phyloP scores from a whole-genome alignment of 2,329 filamentous ascomycete species.

The Xylariomycetidae sp. region DNA sequence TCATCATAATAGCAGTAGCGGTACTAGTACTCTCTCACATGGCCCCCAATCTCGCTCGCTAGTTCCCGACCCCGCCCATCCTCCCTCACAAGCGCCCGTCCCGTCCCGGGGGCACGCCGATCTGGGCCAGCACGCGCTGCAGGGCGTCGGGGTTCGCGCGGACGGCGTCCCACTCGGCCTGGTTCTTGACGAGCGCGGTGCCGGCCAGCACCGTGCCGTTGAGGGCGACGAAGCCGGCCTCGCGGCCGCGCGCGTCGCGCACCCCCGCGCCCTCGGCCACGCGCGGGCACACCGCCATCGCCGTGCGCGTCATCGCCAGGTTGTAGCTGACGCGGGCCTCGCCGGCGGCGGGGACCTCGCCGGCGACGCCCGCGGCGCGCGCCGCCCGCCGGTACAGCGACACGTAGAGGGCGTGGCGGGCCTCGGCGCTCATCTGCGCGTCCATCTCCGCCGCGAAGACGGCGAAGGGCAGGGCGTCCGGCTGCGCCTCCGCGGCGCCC shows the following conservation, averaged over 20 bases:
- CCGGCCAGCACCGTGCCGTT: slow-evolving; percentile 61
- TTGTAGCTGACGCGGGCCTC: slow-evolving; percentile 57
- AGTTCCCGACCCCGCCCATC: not conserved
- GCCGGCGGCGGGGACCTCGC: slow-evolving; percentile 24
- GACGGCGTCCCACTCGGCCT: slow-evolving; percentile 51
- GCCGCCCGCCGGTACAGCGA: slow-evolving; percentile 41
- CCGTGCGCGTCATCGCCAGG: slow-evolving; percentile 49
- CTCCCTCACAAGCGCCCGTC: not conserved
- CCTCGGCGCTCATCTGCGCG: slow-evolving; percentile 27
- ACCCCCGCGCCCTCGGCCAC: slow-evolving; percentile 40
- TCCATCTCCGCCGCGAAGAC: slow-evolving; percentile 36
- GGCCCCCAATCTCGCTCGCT: no score
- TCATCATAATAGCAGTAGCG: no score
- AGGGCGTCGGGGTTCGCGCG: slow-evolving; percentile 34
- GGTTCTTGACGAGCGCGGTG: slow-evolving; percentile 55
- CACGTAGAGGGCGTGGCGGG: slow-evolving; percentile 39
- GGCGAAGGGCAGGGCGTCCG: slow-evolving; percentile 33
- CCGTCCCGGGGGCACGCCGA: slow-evolving; percentile 28
- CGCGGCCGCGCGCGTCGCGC: slow-evolving; percentile 18
- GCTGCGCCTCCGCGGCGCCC: slow-evolving; percentile 1
- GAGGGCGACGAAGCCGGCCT: slow-evolving; percentile 40
- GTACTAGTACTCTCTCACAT: no score
- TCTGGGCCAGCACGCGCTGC: slow-evolving; percentile 32
- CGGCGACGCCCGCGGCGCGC: slow-evolving; percentile 7
- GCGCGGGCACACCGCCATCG: slow-evolving; percentile 50